Percentiles rank a stretch among this genome's conserved stretches.
Conservation (phyloP, 2,329 filamentous ascomycete genomes). For the Fusarium torreyae region DNA sequence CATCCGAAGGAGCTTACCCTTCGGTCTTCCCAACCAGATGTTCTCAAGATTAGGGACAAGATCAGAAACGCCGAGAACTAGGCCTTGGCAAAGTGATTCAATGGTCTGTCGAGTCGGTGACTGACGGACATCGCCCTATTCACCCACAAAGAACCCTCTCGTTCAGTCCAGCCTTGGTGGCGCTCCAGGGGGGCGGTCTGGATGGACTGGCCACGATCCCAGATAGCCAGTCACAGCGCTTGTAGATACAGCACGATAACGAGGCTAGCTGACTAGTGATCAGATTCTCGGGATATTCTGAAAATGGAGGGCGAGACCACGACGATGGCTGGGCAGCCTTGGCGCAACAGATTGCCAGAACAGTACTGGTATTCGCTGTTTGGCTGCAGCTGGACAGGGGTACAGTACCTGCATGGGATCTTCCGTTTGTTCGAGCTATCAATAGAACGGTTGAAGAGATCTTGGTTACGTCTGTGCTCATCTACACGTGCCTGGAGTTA, state of each 20-base stretch:
- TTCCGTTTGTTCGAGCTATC: not conserved
- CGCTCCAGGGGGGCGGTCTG: conserved; percentile 7
- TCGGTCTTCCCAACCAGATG: not conserved
- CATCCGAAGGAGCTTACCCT: not conserved
- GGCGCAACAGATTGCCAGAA: conserved; percentile 10
- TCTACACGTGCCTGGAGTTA: conserved; percentile 1
- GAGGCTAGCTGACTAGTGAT: conserved; percentile 1
- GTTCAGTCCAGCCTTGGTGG: conserved; percentile 8
- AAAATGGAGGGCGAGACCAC: conserved; percentile 12
- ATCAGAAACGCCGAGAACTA: conserved; percentile 2
- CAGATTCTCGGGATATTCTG: not conserved
- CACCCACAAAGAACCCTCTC: not conserved
- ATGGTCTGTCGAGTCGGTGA: not conserved
- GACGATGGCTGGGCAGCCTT: not conserved
- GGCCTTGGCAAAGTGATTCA: not conserved
- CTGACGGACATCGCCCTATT: not conserved
- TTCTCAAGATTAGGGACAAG: not conserved
- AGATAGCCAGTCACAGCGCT: conserved; percentile 1
- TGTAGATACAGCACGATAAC: not conserved
- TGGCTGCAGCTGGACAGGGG: not conserved
- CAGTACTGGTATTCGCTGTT: conserved; percentile 7
- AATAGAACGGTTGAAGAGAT: conserved; percentile 4
- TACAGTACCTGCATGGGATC: not conserved
- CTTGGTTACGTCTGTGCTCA: conserved; percentile 3
- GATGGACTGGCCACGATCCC: conserved; percentile 5